phyloP scores from a whole-genome alignment of 2,329 filamentous ascomycete genomes.

The Sclerotinia nivalis region DNA sequence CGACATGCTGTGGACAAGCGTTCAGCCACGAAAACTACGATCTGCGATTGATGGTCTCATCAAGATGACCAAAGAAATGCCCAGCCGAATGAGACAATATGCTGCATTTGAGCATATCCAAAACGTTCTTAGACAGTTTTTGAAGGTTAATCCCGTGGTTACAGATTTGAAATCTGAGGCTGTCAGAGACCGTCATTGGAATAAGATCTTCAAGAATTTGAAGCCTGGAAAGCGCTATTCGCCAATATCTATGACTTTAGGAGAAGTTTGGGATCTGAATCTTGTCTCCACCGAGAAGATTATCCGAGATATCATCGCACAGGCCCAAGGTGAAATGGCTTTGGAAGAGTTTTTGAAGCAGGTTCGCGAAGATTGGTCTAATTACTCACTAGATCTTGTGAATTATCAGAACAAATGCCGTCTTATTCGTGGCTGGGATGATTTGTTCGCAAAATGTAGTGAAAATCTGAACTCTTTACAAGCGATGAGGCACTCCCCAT shows the following conservation, averaged over 20 bases:
- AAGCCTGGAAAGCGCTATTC: conserved; percentile 94
- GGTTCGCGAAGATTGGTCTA: conserved; percentile 95
- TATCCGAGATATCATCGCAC: conserved; percentile 89
- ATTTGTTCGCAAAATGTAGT: conserved; percentile 96
- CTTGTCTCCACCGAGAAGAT: conserved; percentile 82
- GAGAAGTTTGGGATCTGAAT: conserved; percentile 97
- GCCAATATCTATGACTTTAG: conserved; percentile 90
- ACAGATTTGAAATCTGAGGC: conserved; percentile 94
- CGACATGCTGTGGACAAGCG: conserved; percentile 90
- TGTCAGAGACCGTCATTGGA: conserved; percentile 94
- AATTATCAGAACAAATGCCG: conserved; percentile 98
- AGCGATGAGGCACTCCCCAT: conserved; percentile 98
- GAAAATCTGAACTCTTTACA: conserved; percentile 97
- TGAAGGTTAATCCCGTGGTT: conserved; percentile 88
- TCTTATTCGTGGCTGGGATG: conserved; percentile 96
- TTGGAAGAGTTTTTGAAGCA: conserved; percentile 96
- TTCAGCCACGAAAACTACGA: conserved; percentile 91
- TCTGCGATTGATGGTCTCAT: conserved; percentile 87
- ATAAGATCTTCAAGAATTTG: conserved; percentile 94
- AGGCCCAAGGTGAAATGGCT: conserved; percentile 97
- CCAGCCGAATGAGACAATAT: conserved; percentile 97
- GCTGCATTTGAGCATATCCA: conserved; percentile 99
- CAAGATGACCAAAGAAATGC: conserved; percentile 99
- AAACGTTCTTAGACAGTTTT: conserved; percentile 78
- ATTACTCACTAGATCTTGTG: conserved; percentile 90